Base-by-base conservation (phyloP, 2,329 filamentous ascomycete species). In the Botrytis medusae region DNA sequence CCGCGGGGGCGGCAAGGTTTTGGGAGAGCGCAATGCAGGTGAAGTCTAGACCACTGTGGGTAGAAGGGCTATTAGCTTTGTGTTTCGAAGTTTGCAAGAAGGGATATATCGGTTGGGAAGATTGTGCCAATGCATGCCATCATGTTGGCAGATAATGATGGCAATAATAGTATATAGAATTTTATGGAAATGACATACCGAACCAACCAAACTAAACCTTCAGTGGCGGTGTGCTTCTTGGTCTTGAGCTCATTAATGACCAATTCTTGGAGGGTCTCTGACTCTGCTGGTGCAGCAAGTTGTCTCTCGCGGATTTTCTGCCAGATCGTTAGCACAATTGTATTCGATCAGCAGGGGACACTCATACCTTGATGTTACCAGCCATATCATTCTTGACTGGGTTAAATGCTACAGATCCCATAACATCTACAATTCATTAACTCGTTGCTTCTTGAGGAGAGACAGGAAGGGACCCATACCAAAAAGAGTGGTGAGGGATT, bases 331-430 rank as follows among this genome's bases (percentile, higher is more conserved):
- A 74, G 54, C 44, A 71, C 69, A 54, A 48, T 72, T 74, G 22
- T 25, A n/a, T 71, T 62, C 5, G 60, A 8, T 37, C 44, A 18
- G 20, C 69, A 37, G 25, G 46, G 22, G n/a, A n/a, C 16, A 29
- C 59, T 14, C 18, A 16, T 83, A 96, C 94, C 89, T 94, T 95
- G 85, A 98, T 89, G 85, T 99, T 99, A 82, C 93, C 93, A 67
- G 89, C 83, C 86, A 99, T 93, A 84, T 99, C 96, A 78, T 85
- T 92, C 88, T 97, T 98, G 82, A 98, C 95, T 40, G 93, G 92
- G 72, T 87, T 90, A 85, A 99, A 98, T 77, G 95, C 94, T 48
- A 92, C 89, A 62, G 88, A 87, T 75, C 90, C 90, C 70, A 92
- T 85, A 73, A 87, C 83, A 82, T 92, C 90, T 91, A 68, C 54